Conservation (phyloP, 768 basidiomycete genomes). For the Lactifluus hygrophoroides region DNA sequence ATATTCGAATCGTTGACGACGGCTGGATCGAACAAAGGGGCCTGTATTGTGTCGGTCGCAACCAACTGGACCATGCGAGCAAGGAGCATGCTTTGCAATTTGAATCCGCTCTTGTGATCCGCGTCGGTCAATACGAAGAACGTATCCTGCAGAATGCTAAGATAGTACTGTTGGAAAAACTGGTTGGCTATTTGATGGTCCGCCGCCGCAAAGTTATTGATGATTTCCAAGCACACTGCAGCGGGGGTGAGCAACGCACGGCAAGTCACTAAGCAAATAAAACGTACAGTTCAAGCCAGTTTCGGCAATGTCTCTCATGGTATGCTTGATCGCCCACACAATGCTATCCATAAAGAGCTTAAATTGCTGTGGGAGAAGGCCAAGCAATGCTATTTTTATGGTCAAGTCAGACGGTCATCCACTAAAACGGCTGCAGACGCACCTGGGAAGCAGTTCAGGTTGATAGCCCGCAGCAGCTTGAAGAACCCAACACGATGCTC, state of each 20-base stretch:
- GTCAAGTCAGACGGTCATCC: not conserved
- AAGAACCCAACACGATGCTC: slow-evolving; percentile 98
- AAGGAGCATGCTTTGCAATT: slow-evolving; percentile 87
- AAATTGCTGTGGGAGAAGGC: slow-evolving; percentile 86
- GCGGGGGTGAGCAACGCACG: slow-evolving; percentile 4
- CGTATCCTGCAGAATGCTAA: slow-evolving; percentile 88
- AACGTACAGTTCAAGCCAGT: slow-evolving; percentile 68
- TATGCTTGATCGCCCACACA: slow-evolving; percentile 99
- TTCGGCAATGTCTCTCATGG: slow-evolving; percentile 96
- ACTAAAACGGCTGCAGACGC: slow-evolving; percentile 20
- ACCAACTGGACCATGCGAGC: slow-evolving; percentile 91
- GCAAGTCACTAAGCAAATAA: slow-evolving; percentile 6
- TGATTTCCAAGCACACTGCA: slow-evolving; percentile 82
- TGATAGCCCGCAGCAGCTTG: slow-evolving; percentile 88
- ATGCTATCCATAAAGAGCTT: slow-evolving; percentile 98
- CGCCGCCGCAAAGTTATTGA: slow-evolving; percentile 88
- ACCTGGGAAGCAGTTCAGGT: slow-evolving; percentile 94
- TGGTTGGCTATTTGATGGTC: slow-evolving; percentile 73
- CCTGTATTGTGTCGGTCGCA: slow-evolving; percentile 67
- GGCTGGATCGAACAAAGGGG: slow-evolving; percentile 77
- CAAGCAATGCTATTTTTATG: slow-evolving; percentile 54
- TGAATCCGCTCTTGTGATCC: slow-evolving; percentile 99
- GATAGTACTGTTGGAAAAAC: slow-evolving; percentile 96
- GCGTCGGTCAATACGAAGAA: slow-evolving; percentile 97
- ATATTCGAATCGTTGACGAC: slow-evolving; percentile 60